These are phyloP conservation scores for Suillus lakei DNA, from an alignment of 768 basidiomycete genomes.

Conservation along the genomic window DNA sequence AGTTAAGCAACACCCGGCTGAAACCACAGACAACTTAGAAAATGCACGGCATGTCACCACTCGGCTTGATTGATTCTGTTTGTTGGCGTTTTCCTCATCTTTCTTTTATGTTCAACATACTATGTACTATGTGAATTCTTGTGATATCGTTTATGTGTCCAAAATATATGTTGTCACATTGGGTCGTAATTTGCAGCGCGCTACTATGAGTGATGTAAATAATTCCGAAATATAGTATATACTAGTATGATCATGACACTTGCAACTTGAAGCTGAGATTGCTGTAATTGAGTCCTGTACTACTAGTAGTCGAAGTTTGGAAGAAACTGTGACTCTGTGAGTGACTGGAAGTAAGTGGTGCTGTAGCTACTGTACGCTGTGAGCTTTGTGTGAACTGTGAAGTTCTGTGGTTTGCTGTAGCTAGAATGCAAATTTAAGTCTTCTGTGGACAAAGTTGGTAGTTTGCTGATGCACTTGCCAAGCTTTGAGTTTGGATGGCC, in stretches of 20 bases:
- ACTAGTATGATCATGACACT: not conserved
- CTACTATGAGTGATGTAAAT: not conserved
- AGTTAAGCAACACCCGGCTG: too few species aligned
- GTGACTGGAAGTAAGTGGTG: not conserved
- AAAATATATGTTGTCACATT: not conserved
- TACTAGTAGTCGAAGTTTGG: not conserved
- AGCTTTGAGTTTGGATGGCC: not conserved
- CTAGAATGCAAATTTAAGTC: not conserved
- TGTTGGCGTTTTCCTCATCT: too few species aligned
- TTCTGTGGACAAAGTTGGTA: not conserved
- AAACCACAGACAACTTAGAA: not conserved
- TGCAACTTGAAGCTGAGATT: too few species aligned
- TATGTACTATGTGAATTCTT: too few species aligned
- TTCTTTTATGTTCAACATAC: too few species aligned
- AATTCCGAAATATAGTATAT: not conserved
- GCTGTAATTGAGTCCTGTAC: too few species aligned
- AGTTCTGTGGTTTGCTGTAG: not conserved
- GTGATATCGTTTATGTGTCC: too few species aligned
- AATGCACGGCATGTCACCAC: too few species aligned
- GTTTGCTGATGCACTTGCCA: not conserved
- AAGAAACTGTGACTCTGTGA: not conserved
- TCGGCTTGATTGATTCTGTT: too few species aligned
- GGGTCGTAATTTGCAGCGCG: not conserved
- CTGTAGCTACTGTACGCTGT: not conserved
- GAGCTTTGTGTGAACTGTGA: not conserved